phyloP scores from a whole-genome alignment of 768 basidiomycete genomes.

The Lactifluus hygrophoroides region DNA sequence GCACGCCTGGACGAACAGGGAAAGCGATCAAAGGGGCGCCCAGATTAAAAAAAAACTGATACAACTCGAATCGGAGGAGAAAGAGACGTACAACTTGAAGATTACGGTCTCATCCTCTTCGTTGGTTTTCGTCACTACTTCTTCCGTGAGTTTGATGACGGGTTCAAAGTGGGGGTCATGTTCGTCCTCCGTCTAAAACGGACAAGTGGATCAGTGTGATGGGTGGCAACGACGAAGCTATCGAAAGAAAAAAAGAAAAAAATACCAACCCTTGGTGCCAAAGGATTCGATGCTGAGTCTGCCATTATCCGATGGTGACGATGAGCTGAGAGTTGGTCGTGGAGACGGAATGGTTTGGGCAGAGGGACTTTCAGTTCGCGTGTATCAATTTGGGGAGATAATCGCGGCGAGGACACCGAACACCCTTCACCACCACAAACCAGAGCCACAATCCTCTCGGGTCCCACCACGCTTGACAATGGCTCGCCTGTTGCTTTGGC shows the following conservation, averaged over 20 bases:
- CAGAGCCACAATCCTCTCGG: neutral
- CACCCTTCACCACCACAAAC: neutral
- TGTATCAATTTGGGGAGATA: conserved; percentile 7
- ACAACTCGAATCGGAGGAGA: conserved; percentile 16
- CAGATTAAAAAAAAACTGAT: conserved; percentile 14
- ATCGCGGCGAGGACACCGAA: conserved; percentile 11
- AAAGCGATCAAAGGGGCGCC: neutral
- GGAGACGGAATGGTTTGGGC: conserved; percentile 18
- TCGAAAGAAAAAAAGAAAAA: neutral
- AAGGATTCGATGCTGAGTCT: conserved; percentile 38
- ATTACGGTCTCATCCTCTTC: conserved; percentile 90
- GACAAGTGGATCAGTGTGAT: neutral
- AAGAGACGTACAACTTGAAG: conserved; percentile 84
- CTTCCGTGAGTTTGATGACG: conserved; percentile 91
- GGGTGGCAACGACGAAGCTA: neutral
- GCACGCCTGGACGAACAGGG: conserved; percentile 62
- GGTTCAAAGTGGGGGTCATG: conserved; percentile 90
- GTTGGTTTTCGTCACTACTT: conserved; percentile 88
- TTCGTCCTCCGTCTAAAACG: conserved; percentile 53
- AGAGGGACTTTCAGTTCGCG: conserved; percentile 24
- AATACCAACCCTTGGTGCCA: conserved; percentile 60
- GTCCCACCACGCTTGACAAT: conserved; percentile 24
- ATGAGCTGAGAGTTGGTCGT: conserved; percentile 10
- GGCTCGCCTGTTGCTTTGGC: conserved; percentile 35
- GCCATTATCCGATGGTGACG: conserved; percentile 17